Percentiles rank a stretch among this genome's conserved stretches.
Evolutionary conservation across 768 basidiomycete species (phyloP).

Genomic region (Auricularia sp.): DNA sequence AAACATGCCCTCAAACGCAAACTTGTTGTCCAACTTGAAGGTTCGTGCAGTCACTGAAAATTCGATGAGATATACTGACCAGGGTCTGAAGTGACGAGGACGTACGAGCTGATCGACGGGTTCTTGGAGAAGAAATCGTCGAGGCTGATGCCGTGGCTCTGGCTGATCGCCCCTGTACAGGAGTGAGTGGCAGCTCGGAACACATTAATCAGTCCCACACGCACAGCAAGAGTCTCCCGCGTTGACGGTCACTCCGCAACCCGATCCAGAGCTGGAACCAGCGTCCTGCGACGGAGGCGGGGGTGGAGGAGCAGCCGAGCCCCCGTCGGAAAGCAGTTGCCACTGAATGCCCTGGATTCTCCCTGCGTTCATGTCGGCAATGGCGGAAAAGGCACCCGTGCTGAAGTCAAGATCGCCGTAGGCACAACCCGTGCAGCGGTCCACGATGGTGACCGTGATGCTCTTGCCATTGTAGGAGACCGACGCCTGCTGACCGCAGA

Average conservation of each 20-base stretch:
- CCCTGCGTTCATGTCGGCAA: not conserved
- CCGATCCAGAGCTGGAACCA: not conserved
- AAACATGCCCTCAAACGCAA: not conserved
- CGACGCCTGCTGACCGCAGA: not conserved
- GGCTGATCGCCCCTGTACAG: not conserved
- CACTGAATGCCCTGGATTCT: not conserved
- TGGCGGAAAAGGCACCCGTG: not conserved
- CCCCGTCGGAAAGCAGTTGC: not conserved
- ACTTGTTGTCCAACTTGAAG: not conserved
- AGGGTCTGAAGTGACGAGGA: not conserved
- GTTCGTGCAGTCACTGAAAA: not conserved
- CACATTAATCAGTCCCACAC: not conserved
- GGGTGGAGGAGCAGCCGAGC: not conserved
- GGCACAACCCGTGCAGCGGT: not conserved
- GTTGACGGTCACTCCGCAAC: not conserved
- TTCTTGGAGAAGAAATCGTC: not conserved
- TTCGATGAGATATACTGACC: not conserved
- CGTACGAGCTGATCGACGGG: not conserved
- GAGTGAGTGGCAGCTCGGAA: not conserved
- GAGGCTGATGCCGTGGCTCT: not conserved
- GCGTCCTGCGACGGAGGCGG: too few species aligned
- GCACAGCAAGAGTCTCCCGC: not conserved
- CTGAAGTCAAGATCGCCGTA: not conserved
- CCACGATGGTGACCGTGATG: constrained; percentile 12
- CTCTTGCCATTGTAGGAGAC: constrained; percentile 18